These are phyloP conservation scores for Scutellaria baicalensis DNA, from an alignment of 257 asterid genomes.

Conservation along the genomic window DNA sequence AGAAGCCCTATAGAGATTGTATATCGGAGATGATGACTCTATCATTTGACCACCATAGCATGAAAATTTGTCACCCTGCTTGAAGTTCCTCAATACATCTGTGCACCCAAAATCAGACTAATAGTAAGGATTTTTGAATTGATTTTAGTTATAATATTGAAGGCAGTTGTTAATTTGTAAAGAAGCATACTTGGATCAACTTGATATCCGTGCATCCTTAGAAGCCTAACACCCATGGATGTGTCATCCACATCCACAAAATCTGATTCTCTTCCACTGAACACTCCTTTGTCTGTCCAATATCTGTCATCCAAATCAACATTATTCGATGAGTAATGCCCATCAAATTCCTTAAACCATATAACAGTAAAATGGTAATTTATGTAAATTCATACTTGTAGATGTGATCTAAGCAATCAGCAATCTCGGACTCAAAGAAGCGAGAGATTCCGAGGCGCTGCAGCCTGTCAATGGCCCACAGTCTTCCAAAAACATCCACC, in stretches of 20 bases:
- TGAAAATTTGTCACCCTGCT: slow-evolving; percentile 23
- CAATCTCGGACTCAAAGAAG: slow-evolving; percentile 25
- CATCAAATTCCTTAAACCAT: too few species aligned
- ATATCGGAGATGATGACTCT: slow-evolving; percentile 32
- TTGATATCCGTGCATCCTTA: slow-evolving; percentile 36
- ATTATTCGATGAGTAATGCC: too few species aligned
- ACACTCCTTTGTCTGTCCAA: slow-evolving; percentile 40
- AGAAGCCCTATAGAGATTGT: slow-evolving; percentile 41
- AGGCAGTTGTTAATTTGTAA: too few species aligned
- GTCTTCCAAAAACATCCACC: slow-evolving; percentile 34
- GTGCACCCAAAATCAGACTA: neutral
- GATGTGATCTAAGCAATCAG: slow-evolving; percentile 24
- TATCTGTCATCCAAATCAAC: too few species aligned
- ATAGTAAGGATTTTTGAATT: too few species aligned
- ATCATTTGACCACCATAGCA: slow-evolving; percentile 30
- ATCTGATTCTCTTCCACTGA: slow-evolving; percentile 21
- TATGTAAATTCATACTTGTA: too few species aligned
- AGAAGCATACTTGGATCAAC: slow-evolving; percentile 16
- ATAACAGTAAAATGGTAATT: too few species aligned
- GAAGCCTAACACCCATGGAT: slow-evolving; percentile 36
- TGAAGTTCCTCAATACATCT: slow-evolving; percentile 36
- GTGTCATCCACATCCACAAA: slow-evolving; percentile 38
- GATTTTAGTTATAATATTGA: too few species aligned
- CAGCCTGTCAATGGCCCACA: slow-evolving; percentile 53
- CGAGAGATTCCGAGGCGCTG: slow-evolving; percentile 50